Percentiles rank a stretch among this genome's conserved stretches.
phyloP scores from a whole-genome alignment of 1,139 yeast genomes.

The Barnettozyma hawaiiensis region DNA sequence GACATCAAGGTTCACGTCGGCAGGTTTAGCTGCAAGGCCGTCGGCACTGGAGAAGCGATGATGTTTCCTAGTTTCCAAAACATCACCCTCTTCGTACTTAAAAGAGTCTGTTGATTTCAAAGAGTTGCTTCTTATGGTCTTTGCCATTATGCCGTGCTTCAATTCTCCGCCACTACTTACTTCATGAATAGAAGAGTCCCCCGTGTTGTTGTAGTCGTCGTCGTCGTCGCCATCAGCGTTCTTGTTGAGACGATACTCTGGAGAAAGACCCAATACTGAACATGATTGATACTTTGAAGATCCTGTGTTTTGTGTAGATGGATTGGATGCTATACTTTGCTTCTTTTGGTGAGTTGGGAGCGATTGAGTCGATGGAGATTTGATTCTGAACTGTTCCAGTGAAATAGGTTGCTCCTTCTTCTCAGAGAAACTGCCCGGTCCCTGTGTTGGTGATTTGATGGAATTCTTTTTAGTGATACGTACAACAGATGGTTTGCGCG shows the following conservation, averaged over 20 bases:
- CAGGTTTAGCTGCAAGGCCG: no score
- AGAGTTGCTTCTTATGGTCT: not conserved
- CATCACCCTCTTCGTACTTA: conserved; percentile 21
- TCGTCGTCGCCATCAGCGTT: no score
- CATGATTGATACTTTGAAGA: not conserved
- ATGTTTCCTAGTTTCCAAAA: conserved; percentile 19
- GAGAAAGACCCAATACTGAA: not conserved
- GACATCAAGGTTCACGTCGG: conserved; percentile 12
- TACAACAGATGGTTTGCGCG: conserved; percentile 19
- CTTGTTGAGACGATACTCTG: not conserved
- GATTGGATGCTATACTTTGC: conserved; percentile 4
- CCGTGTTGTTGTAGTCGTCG: not conserved
- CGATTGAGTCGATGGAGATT: conserved; percentile 6
- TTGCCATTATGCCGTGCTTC: not conserved
- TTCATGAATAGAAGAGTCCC: not conserved
- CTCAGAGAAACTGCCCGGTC: not conserved
- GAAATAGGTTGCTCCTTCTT: conserved; percentile 2
- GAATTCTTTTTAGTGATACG: conserved; percentile 16
- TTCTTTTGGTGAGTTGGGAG: conserved; percentile 6
- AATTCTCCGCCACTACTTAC: not conserved
- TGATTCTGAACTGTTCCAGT: conserved; percentile 7
- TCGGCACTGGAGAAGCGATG: conserved; percentile 1
- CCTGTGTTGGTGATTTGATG: not conserved
- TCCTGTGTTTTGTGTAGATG: conserved; percentile 3
- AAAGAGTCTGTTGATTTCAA: conserved; percentile 16